Evolutionary conservation across 257 asterid genomes (phyloP).

Genomic region (Nicotiana sylvestris): DNA sequence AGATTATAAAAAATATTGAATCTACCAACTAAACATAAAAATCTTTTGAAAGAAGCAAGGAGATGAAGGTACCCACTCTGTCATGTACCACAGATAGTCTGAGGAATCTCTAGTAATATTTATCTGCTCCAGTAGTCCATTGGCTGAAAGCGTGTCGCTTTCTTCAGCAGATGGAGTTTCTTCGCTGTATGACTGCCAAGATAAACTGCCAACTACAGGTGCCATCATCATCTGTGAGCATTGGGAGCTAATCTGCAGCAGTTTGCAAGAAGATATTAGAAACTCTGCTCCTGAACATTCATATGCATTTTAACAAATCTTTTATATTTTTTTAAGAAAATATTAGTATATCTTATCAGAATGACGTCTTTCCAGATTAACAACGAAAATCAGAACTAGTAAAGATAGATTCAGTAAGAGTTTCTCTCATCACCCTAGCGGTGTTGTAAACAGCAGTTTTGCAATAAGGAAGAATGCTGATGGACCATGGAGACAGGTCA

Average conservation of each 20-base stretch:
- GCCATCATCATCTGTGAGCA: background rate
- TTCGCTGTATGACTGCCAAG: conserved; percentile 7
- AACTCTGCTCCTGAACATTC: background rate
- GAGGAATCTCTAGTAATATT: background rate
- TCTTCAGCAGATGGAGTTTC: conserved; percentile 5
- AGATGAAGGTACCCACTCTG: conserved; percentile 50
- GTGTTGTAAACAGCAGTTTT: conserved; percentile 70
- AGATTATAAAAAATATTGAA: background rate
- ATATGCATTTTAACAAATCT: background rate
- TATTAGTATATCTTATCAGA: no score
- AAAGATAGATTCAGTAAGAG: background rate
- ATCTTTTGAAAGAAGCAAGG: background rate
- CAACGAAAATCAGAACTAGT: background rate
- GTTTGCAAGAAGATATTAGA: background rate
- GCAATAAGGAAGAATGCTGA: conserved; percentile 90
- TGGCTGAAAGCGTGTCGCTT: background rate
- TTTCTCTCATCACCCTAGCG: conserved; percentile 48
- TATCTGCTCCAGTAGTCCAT: conserved; percentile 1
- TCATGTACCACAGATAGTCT: conserved; percentile 17
- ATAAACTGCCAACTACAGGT: background rate
- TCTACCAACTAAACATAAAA: background rate
- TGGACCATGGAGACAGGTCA: conserved; percentile 85
- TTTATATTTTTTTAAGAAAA: no score
- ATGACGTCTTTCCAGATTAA: background rate
- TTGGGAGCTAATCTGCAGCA: background rate